Base-by-base conservation (phyloP, 495 filamentous ascomycete species). In the Parathielavia appendiculata region DNA sequence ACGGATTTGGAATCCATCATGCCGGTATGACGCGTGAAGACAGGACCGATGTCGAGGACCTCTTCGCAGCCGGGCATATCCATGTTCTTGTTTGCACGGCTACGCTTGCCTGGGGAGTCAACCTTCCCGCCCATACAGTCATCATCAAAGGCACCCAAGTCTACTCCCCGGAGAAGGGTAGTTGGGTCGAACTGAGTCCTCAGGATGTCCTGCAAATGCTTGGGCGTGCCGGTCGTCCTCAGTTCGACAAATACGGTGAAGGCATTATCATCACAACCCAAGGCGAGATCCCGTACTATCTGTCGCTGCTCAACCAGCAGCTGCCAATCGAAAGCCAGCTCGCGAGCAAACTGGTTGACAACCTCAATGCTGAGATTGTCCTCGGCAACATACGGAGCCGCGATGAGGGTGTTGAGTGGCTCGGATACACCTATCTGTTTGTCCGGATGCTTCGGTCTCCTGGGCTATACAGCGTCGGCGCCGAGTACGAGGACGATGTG, bases 141-240 rank as follows among this genome's bases (percentile, higher is more conserved):
- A 92, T 97, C 69, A 97, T 97, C 73, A 97, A 97, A 69, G 91
- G 91, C 40, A 99, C 93, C 0, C 91, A 96, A 68, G 86, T 97
- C 40, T 99, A 99, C 70, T 97, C 95, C 5, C 95, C 93, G 1
- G 93, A 99, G 69, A 97, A 97, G 73, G 93, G 93, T 74, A 92
- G 89, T 69, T 99, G 93, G 92, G 95, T 99, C 16, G 95, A 99
- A 66, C 69, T 99, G 57, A 96, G 91, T 63, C 93, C 95, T 12
- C 93, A 99, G 66, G 93, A 99, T 73, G 92, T 97, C 43, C 78
- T 99, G 36, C 93, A 99, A 71, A 99, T 99, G 93, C 84, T 99
- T 62, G 93, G 93, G 64, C 91, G 93, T 75, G 93, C 93, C 44
- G 93, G 93, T 68, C 84, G 93, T 54, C 93, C 93, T 10, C 93